These are phyloP conservation scores for Aspergillus hancockii DNA, from an alignment of 495 filamentous ascomycete genomes.

Conservation along the genomic window DNA sequence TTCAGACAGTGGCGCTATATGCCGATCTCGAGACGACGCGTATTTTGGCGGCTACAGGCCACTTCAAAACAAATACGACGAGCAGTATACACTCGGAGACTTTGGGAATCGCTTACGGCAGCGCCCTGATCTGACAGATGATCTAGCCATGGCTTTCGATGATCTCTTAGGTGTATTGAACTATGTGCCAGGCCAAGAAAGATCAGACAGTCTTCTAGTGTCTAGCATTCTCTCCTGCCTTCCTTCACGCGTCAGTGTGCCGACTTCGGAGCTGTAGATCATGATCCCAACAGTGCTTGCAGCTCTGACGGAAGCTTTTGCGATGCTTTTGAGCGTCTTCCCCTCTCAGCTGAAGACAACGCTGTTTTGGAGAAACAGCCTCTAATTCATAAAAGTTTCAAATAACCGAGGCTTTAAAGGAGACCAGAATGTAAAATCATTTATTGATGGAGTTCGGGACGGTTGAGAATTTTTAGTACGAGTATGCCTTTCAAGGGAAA, in stretches of 20 bases:
- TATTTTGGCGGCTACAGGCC: neutral
- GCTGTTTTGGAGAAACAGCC: too few relatives aligned
- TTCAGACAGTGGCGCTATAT: neutral
- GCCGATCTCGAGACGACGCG: neutral
- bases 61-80: neutral
- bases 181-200: neutral
- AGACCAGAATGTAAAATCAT: too few relatives aligned
- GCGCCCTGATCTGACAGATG: slow-evolving; percentile 2
- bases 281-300: neutral
- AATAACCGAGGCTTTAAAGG: too few relatives aligned
- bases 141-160: neutral
- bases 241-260: neutral
- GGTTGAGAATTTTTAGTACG: too few relatives aligned
- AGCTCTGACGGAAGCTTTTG: slow-evolving; percentile 1
- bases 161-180: slow-evolving; percentile 12
- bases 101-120: slow-evolving; percentile 5
- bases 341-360: too few relatives aligned
- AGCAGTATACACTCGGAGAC: slow-evolving; percentile 3
- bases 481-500: too few relatives aligned
- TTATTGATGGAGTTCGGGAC: too few relatives aligned
- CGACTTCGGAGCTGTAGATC: neutral
- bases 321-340: too few relatives aligned
- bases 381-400: too few relatives aligned
- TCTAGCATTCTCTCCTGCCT: neutral
- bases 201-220: neutral